A percentile compares a stretch with the other conserved stretches of the same genome.
These are phyloP conservation scores for Taxillus chinensis DNA, from an alignment of 164 flowering plant species.

Conservation along the genomic window DNA sequence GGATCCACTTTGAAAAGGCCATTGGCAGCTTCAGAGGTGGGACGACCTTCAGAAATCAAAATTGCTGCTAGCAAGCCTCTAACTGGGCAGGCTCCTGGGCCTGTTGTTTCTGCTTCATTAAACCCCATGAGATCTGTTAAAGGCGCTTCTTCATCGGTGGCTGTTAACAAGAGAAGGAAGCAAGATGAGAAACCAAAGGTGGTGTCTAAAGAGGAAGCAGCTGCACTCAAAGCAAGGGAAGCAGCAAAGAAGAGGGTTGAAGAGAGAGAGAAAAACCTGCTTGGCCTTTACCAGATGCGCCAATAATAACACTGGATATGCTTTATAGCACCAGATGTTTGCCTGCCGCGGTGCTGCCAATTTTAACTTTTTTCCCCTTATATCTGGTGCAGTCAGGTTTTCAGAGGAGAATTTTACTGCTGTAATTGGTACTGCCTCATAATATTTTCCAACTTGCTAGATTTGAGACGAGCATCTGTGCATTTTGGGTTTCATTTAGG, in stretches of 20 bases:
- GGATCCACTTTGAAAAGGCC: constrained; percentile 25
- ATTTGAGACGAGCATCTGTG: no score
- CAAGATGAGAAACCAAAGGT: constrained; percentile 57
- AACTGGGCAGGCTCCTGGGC: constrained; percentile 55
- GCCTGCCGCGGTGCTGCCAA: no score
- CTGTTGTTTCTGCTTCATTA: constrained; percentile 42
- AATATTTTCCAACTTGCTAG: no score
- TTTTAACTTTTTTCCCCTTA: no score
- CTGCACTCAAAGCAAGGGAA: constrained; percentile 91
- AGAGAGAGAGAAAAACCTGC: constrained; percentile 74
- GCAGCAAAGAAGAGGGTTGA: constrained; percentile 89
- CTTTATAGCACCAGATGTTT: no score
- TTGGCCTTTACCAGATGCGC: constrained; percentile 66
- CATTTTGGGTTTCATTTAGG: no score
- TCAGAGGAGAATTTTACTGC: no score
- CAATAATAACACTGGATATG: constrained; percentile 15
- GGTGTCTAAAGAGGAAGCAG: constrained; percentile 72
- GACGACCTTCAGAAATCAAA: constrained; percentile 19
- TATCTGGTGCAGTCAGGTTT: no score
- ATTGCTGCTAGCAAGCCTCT: constrained; percentile 17
- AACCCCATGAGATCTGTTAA: constrained; percentile 62
- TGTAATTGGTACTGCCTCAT: no score
- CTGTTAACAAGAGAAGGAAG: constrained; percentile 69
- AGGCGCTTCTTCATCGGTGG: constrained; percentile 65
- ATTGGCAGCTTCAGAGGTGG: constrained; percentile 18